Percentiles rank a stretch among this genome's conserved stretches.
Conservation (phyloP, 148 eudicot species). For the Drosera capensis region DNA sequence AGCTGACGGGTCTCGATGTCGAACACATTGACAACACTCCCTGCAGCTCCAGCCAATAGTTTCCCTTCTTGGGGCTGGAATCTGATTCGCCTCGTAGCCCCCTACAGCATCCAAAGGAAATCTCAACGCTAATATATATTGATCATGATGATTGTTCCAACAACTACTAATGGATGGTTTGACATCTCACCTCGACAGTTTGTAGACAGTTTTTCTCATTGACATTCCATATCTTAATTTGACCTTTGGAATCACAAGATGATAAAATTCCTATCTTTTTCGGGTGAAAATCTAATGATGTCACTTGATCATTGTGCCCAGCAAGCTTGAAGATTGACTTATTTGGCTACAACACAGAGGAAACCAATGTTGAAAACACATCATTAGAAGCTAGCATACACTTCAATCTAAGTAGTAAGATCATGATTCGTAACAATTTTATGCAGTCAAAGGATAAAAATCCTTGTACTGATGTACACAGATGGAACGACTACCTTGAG, state of each 20-base stretch:
- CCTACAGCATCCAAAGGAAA: too few species aligned
- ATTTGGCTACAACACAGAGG: too few species aligned
- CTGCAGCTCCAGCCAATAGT: slow-evolving; percentile 26
- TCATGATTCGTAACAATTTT: too few species aligned
- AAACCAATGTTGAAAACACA: too few species aligned
- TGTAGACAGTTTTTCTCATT: slow-evolving; percentile 12
- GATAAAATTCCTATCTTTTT: slow-evolving; percentile 26
- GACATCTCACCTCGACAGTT: slow-evolving; percentile 27
- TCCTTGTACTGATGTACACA: too few species aligned
- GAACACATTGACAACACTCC: slow-evolving; percentile 19
- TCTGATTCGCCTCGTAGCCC: slow-evolving; percentile 29
- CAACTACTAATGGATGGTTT: too few species aligned
- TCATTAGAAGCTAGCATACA: too few species aligned
- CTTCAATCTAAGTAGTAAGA: too few species aligned
- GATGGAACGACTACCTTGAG: too few species aligned
- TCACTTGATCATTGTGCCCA: slow-evolving; percentile 28
- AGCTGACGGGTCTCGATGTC: slow-evolving; percentile 35
- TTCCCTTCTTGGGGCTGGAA: slow-evolving; percentile 31
- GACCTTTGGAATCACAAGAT: slow-evolving; percentile 34
- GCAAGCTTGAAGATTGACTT: slow-evolving; percentile 8
- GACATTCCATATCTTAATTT: slow-evolving; percentile 27
- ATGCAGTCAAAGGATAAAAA: too few species aligned
- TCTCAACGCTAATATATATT: too few species aligned
- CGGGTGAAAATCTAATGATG: slow-evolving; percentile 46
- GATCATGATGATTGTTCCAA: too few species aligned